Conservation (phyloP, 2,329 filamentous ascomycete species). For the Fusarium hostae region DNA sequence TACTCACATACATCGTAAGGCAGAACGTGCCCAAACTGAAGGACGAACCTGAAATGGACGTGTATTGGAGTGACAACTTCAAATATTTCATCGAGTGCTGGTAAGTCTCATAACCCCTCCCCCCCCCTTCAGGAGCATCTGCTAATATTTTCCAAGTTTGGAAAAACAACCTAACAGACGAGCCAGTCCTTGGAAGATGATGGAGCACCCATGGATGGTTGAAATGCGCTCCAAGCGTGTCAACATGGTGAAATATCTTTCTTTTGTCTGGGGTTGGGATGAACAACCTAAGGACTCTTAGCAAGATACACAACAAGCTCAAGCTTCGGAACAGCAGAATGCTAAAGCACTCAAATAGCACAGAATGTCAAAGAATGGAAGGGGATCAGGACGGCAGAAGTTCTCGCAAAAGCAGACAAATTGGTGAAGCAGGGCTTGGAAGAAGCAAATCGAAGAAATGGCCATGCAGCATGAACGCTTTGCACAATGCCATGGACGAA, state of each 20-base stretch:
- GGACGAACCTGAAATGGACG: slow-evolving; percentile 88
- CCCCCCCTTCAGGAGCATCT: neutral
- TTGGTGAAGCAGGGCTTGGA: neutral
- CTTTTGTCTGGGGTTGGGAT: slow-evolving; percentile 97
- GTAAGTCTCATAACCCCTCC: slow-evolving; percentile 66
- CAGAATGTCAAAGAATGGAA: neutral
- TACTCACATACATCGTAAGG: slow-evolving; percentile 96
- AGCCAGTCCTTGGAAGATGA: slow-evolving; percentile 97
- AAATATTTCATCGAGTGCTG: slow-evolving; percentile 99
- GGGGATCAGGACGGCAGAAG: neutral
- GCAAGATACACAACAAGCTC: slow-evolving; percentile 23
- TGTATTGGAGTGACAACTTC: slow-evolving; percentile 96
- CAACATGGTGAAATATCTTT: slow-evolving; percentile 95
- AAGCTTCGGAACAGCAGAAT: slow-evolving; percentile 25
- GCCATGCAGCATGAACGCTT: slow-evolving; percentile 3
- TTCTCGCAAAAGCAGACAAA: neutral
- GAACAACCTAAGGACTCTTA: slow-evolving; percentile 38
- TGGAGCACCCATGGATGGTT: slow-evolving; percentile 98
- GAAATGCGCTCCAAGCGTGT: slow-evolving; percentile 97
- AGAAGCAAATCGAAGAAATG: neutral
- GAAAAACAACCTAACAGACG: slow-evolving; percentile 91
- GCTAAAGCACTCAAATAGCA: slow-evolving; percentile 7
- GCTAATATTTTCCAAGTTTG: slow-evolving; percentile 67
- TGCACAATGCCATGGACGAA: slow-evolving; percentile 15
- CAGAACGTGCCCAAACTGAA: slow-evolving; percentile 96